These are phyloP conservation scores for Oidium heveae DNA, from an alignment of 2,329 filamentous ascomycete species.

Conservation along the genomic window DNA sequence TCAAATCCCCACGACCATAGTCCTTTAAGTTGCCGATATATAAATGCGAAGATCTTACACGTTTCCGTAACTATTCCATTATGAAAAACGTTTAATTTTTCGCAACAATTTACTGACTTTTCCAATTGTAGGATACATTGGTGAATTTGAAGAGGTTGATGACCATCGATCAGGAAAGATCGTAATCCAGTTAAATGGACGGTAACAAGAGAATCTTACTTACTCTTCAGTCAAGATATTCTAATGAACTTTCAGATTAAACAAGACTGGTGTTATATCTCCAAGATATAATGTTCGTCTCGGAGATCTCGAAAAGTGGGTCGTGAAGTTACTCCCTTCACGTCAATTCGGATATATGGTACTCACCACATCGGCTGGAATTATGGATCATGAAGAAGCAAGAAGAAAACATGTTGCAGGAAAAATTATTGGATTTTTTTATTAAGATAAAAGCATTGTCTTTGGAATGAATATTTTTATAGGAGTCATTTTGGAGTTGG, in stretches of 20 bases:
- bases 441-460: slow-evolving; percentile 46
- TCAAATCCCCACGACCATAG: slow-evolving; percentile 67
- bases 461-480: no score
- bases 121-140: slow-evolving; percentile 59
- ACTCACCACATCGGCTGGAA: slow-evolving; percentile 94
- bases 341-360: slow-evolving; percentile 99
- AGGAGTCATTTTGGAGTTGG: no score
- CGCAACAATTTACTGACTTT: slow-evolving; percentile 52
- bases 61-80: slow-evolving; percentile 50
- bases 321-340: slow-evolving; percentile 92
- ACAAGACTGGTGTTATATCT: slow-evolving; percentile 98
- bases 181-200: slow-evolving; percentile 97
- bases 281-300: slow-evolving; percentile 99
- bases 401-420: slow-evolving; percentile 95
- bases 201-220: slow-evolving; percentile 19
- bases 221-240: slow-evolving; percentile 1
- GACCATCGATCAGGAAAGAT: slow-evolving; percentile 99
- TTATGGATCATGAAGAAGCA: slow-evolving; percentile 99
- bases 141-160: slow-evolving; percentile 98
- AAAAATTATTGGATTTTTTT: slow-evolving; percentile 99
- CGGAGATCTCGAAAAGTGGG: slow-evolving; percentile 96
- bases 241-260: slow-evolving; percentile 27
- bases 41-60: slow-evolving; percentile 91
- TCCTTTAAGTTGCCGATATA: slow-evolving; percentile 99
- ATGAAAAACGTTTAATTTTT: slow-evolving; percentile 85